Base-by-base conservation (phyloP, 2,329 filamentous ascomycete genomes). In the Epichloe aotearoae region DNA sequence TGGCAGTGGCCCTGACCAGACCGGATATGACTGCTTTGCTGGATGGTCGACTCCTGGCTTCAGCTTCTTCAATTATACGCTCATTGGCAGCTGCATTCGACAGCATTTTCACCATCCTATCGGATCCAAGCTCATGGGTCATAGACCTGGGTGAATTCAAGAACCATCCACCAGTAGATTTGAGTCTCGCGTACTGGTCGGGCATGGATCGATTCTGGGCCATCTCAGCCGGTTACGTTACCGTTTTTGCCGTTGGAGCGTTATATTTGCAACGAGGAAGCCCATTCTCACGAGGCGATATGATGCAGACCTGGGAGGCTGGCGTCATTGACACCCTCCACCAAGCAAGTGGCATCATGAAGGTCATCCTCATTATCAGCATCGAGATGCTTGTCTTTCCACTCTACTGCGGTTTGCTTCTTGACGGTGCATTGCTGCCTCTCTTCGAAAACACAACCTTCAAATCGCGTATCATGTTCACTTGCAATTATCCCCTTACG, bases 381-480 rank as follows among this genome's bases (percentile, higher is more conserved):
- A 98, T 98, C 59, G 93, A 98, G 70, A 98, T 98, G 93, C 82
- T 98, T 37, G 82, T 90, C 6, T 98, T 98, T 62, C 93, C 93
- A 0, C 74, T 98, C 1, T 98, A 98, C 65, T 98, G 93, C 61
- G 93, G 93, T 5, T 74, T 95, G 37, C 77, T 98, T 2, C 80
- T 98, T 36, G 93, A 98, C 63, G 69, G 88, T 44, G 93, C 93
- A 5, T 74, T 97, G 47, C 74, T 98, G 15, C 93, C 93, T 0
- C 75, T 98, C 0, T 98, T 98, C 63, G 84, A 88, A 56, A 75
- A 83, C 54, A 84, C 88, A 1, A 90, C 86, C 0, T 68, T 96
- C 48, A 76, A 77, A 55, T 88, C 87, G 7, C 81, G 93, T 20
- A 70, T 95, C 48, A 71, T 81, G 4, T 98, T 95, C 61, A 88